Percentiles rank a stretch among this genome's conserved stretches.
Conservation (phyloP, 2,329 filamentous ascomycete genomes). For the Neofusicoccum cordaticola region DNA sequence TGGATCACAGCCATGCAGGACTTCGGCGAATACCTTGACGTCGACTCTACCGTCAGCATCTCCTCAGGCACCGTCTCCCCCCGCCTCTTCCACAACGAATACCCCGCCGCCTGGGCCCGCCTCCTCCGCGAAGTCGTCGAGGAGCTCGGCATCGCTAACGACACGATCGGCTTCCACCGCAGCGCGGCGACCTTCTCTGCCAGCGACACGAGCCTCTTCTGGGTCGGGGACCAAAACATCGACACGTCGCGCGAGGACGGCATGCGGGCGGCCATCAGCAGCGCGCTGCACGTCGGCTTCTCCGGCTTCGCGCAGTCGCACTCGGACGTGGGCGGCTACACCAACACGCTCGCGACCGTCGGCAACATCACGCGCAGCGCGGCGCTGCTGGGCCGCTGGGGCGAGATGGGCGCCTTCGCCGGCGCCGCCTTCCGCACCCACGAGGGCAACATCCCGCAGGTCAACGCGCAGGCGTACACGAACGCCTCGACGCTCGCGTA, state of each 20-base stretch:
- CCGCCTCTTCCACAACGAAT: constrained; percentile 36
- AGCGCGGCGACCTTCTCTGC: constrained; percentile 33
- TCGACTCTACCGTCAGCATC: constrained; percentile 27
- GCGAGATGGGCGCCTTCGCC: constrained; percentile 35
- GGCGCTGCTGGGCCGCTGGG: constrained; percentile 38
- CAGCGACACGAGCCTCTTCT: constrained; percentile 38
- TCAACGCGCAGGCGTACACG: constrained; percentile 39
- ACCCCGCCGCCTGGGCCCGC: constrained; percentile 34
- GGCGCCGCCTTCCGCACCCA: constrained; percentile 37
- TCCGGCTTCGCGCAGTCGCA: constrained; percentile 36
- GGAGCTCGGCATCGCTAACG: constrained; percentile 27
- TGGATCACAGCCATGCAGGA: constrained; percentile 30
- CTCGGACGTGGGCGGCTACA: constrained; percentile 38
- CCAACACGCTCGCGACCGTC: constrained; percentile 27
- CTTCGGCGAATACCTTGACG: constrained; percentile 38
- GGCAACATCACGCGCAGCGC: constrained; percentile 35
- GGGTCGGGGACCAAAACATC: constrained; percentile 38
- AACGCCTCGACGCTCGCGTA: constrained; percentile 34
- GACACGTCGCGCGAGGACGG: constrained; percentile 35
- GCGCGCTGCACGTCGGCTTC: constrained; percentile 37
- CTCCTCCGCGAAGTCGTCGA: constrained; percentile 31
- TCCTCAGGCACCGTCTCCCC: constrained; percentile 28
- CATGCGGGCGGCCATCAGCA: constrained; percentile 34
- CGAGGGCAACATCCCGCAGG: constrained; percentile 37
- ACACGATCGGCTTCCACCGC: constrained; percentile 36